A percentile compares a stretch with the other conserved stretches of the same genome.
Conservation (phyloP, 139 green algal genomes). For the Chlorella sorokiniana region DNA sequence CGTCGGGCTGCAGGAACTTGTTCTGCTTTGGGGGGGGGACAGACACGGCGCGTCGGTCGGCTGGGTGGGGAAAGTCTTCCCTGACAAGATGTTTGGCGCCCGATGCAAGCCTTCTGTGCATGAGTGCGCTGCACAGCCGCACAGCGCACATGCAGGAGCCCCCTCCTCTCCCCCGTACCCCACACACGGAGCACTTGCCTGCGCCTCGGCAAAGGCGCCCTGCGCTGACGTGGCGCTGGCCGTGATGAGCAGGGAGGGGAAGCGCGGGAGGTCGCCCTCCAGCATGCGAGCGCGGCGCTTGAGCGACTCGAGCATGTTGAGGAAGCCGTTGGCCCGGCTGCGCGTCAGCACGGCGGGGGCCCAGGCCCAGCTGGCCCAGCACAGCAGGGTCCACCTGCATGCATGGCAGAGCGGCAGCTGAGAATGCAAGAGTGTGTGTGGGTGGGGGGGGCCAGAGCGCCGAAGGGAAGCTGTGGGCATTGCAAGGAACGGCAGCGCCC, state of each 20-base stretch:
- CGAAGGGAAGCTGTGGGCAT: neutral
- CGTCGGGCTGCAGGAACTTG: constrained; percentile 62
- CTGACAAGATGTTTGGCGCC: no score
- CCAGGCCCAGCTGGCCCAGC: constrained; percentile 53
- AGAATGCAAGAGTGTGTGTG: neutral
- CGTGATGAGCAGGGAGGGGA: constrained; percentile 89
- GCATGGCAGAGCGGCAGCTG: neutral
- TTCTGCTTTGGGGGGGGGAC: constrained; percentile 47
- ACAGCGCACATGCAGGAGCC: no score
- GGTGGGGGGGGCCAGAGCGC: neutral
- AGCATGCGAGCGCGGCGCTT: constrained; percentile 65
- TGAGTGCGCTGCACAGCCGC: no score
- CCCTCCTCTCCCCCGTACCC: neutral
- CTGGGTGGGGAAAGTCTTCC: no score
- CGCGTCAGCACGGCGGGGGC: constrained; percentile 53
- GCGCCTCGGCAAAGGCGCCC: constrained; percentile 88
- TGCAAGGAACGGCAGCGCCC: no score
- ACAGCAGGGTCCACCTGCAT: constrained; percentile 41
- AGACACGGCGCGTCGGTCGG: no score
- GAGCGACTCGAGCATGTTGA: constrained; percentile 86
- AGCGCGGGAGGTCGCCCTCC: constrained; percentile 61
- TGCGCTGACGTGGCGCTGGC: constrained; percentile 44
- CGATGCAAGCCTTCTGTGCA: neutral
- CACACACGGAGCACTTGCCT: constrained; percentile 46
- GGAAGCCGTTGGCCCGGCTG: constrained; percentile 79